A percentile compares a stretch with the other conserved stretches of the same genome.
These are phyloP conservation scores for Clonostachys chloroleuca DNA, from an alignment of 2,329 filamentous ascomycete species.

Conservation along the genomic window DNA sequence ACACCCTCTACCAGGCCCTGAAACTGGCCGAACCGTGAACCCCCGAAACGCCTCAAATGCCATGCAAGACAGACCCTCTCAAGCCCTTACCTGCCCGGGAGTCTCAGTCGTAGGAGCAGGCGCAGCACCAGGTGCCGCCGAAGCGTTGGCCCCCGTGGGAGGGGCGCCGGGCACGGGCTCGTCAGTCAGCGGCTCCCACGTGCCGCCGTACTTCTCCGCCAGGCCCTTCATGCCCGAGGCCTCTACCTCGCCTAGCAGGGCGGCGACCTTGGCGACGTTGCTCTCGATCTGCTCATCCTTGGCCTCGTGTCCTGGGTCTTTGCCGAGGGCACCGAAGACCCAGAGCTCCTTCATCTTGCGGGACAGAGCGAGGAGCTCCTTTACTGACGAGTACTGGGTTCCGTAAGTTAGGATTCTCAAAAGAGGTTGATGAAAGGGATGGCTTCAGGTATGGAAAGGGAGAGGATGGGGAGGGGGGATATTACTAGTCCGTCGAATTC, in stretches of 20 bases:
- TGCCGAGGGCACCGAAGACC: slow-evolving; percentile 35
- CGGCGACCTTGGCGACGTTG: slow-evolving; percentile 26
- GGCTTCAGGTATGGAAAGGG: neutral
- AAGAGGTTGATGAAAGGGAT: neutral
- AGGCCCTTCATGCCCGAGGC: slow-evolving; percentile 21
- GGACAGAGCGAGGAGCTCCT: slow-evolving; percentile 36
- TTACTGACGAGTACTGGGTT: slow-evolving; percentile 32
- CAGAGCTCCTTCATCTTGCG: slow-evolving; percentile 40
- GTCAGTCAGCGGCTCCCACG: slow-evolving; percentile 17
- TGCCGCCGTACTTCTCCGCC: slow-evolving; percentile 26
- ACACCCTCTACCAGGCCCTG: too few relatives aligned
- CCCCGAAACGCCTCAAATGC: neutral
- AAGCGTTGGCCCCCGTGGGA: too few relatives aligned
- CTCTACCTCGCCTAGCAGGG: slow-evolving; percentile 27
- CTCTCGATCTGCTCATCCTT: slow-evolving; percentile 28
- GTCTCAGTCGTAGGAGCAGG: slow-evolving; percentile 6
- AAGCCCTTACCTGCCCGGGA: slow-evolving; percentile 5
- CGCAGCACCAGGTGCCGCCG: too few relatives aligned
- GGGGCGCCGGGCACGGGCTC: too few relatives aligned
- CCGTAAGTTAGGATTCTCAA: neutral
- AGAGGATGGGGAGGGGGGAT: too few relatives aligned
- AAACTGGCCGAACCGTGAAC: too few relatives aligned
- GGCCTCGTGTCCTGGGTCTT: slow-evolving; percentile 24
- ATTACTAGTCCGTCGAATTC: slow-evolving; percentile 37
- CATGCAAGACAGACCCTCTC: neutral